Evolutionary conservation across 2,329 filamentous ascomycete species (phyloP), one percentile per base, ranked within the genome.

Genomic region (Drechslera avenae): DNA sequence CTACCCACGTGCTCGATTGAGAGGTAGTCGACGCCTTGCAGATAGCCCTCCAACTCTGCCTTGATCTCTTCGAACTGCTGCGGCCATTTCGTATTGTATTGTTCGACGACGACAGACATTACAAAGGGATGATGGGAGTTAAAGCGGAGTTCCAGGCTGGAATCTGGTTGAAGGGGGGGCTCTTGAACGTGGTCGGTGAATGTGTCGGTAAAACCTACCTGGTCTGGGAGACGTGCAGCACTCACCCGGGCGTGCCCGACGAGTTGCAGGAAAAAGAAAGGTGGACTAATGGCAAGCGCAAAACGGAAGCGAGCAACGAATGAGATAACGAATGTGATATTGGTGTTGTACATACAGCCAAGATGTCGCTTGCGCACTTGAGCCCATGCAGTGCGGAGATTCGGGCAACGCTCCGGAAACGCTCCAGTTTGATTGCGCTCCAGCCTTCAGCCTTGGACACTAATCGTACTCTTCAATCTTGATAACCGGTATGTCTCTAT

Each of bases 1-100:
- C 69, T 72, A 41, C 72, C 72, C 30, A 75, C 62, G 53, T 75
- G 73, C 50, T 75, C 67, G 52, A 74, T 73, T 19, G 59, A 61
- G 10, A 65, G 32, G 41, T 57, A 46, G 1, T 43, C 9, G 34
- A 62, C 42, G 37, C 34, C 46, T 21, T 45, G 36, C 6, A 73
- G 56, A 16, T 56, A 44, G 4, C 17, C 19, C 41, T 55, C 30
- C 5, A 73, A 52, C 9, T 39, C 17, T 0, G 37, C 2, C 41
- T 64, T 62, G 16, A 71, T 65, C 4, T 32, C 36, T 8, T 52
- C 17, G 41, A 71, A 72, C 10, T 69, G 50, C n/a, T 30, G n/a
- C 8, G 66, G 59, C 69, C 66, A 72, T 28, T 54, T 42, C 6
- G 60, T 50, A 30, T 69, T 60, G 59, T 73, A 69, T n/a, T 54